Evolutionary conservation across 2,329 filamentous ascomycete genomes (phyloP), one percentile per base, ranked within the genome.

Genomic region (Aspergillus piperis): DNA sequence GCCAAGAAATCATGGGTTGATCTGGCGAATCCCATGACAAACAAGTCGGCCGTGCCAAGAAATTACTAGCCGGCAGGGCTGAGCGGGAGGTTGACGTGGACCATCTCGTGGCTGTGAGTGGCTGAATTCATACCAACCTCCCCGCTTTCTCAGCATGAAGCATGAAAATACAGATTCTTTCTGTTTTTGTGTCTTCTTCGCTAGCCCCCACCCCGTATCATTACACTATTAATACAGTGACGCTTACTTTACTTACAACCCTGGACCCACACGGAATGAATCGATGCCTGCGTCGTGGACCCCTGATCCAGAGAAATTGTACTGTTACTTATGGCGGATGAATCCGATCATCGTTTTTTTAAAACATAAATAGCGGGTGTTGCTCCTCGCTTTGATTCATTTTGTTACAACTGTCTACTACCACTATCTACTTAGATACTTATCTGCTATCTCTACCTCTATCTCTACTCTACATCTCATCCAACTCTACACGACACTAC

Each of bases 81-180:
- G 53, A 55, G 53, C 53, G 39, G 25, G 25, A 25, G 25, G 53
- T 44, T 55, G 53, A 55, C 53, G 53, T 55, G 53, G 53, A 55
- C 32, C 39, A 15, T 36, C 39, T 55, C 53, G 53, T 55, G 53
- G 53, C 39, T 55, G n/a, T 55, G 53, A 55, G 39, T 54, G 52
- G 52, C 38, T 54, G 23, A 15, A 19, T n/a, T n/a, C 23, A 30
- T 1, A 2, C 27, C 23, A 15, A 32, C 13, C 17, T 23, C 30
- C 30, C 49, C 17, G 49, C 32, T 21, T 36, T 36, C 32, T 36
- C 32, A 36, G 32, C 32, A 36, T 30, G 27, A 11, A 30, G 25
- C 25, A 27, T 23, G 21, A 27, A 27, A 27, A 8, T 10, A 30
- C 27, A 10, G 27, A 30, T 30, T 30, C 8, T 30, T 30, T 30